Evolutionary conservation across 345 rosid species (phyloP), one percentile per base, ranked within the genome.

Genomic region (Angophora floribunda): DNA sequence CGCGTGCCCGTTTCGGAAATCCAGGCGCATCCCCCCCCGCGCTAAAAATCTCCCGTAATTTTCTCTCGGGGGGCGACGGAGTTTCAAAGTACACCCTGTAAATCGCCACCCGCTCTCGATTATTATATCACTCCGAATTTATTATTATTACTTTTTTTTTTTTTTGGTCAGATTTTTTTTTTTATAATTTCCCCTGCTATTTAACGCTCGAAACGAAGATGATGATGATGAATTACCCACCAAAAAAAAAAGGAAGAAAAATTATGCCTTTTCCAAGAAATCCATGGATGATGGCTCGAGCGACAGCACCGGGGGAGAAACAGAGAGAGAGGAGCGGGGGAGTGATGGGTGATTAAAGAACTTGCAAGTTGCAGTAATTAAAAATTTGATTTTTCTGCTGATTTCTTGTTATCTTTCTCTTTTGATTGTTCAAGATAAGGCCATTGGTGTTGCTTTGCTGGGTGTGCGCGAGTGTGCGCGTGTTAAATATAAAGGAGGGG

Each of bases 41-140:
- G 86, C 80, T 70, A 91, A 85, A 70, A 79, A 88, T 36, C 61
- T 82, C 87, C 88, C 90, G 88, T 30, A 86, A 90, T 87, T 87
- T 86, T 82, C 89, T 89, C 88, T 55, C 61, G 61, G 61, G 87
- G 86, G 85, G 85, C 87, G 90, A 87, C 87, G 80, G 4, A 70
- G 80, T 70, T 36, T 70, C 80, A 70, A 89, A 89, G 82, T 87
- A 91, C 92, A 89, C 85, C 88, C 89, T 87, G 92, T 88, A 89
- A 89, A 88, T 80, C 51, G 22, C 49, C 52, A 49, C 30, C 65
- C 26, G 19, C 47, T 11, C 79, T 4, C 30, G 41, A 36, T 28
- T 30, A 28, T 28, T 32, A 55, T 16, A 41, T 32, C 28, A 21
- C 79, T 67, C 61, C 61, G 17, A 47, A 22, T 22, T 55, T 9